phyloP scores from a whole-genome alignment of 345 rosid species.

The Noccaea caerulescens region DNA sequence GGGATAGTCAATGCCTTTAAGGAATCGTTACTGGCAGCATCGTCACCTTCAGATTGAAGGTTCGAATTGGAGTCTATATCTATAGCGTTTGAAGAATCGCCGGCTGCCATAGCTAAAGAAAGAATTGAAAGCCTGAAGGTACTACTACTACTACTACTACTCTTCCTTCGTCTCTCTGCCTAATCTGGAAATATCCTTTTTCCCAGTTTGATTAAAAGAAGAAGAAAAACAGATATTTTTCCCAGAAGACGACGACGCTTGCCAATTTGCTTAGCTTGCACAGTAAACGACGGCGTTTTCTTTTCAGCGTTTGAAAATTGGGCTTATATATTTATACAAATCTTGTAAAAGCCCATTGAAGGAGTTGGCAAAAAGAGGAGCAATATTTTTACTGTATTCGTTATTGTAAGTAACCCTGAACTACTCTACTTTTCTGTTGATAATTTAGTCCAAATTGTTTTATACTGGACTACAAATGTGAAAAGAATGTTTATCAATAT shows the following conservation, averaged over 20 bases:
- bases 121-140: conserved; percentile 13
- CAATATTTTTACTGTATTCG: background rate
- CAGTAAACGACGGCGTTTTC: background rate
- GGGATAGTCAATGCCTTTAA: conserved; percentile 52
- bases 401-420: background rate
- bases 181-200: conserved; percentile 32
- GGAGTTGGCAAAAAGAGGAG: background rate
- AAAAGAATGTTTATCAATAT: conserved; percentile 44
- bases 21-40: conserved; percentile 38
- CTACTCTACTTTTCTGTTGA: background rate
- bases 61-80: conserved; percentile 37
- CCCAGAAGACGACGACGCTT: conserved; percentile 19
- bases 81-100: conserved; percentile 48
- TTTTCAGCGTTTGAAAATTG: background rate
- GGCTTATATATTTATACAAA: conserved; percentile 1
- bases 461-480: background rate
- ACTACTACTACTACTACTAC: no score
- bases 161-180: conserved; percentile 1
- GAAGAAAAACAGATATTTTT: conserved; percentile 5
- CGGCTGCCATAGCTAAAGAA: conserved; percentile 48
- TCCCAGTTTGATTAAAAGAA: background rate
- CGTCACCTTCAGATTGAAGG: conserved; percentile 42
- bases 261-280: background rate
- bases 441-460: background rate
- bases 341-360: conserved; percentile 6